A percentile compares a stretch with the other conserved stretches of the same genome.
phyloP scores from a whole-genome alignment of 176 grass and related monocot species.

The Thinopyrum elongatum region DNA sequence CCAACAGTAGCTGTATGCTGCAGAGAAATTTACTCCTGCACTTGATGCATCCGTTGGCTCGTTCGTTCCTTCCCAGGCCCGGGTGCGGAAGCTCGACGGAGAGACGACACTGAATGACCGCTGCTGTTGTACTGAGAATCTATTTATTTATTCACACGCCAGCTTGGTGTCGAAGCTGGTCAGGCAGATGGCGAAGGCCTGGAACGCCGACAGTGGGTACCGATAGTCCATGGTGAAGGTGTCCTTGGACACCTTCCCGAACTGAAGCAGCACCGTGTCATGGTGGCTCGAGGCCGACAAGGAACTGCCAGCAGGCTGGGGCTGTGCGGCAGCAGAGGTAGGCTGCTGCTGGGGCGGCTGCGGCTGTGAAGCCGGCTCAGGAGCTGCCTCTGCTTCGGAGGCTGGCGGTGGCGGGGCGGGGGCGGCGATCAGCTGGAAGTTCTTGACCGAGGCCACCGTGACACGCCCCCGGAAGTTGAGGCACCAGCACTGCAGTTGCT shows the following conservation, averaged over 20 bases:
- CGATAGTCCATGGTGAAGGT: constrained; percentile 87
- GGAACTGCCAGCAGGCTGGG: constrained; percentile 1
- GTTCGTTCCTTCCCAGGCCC: not conserved
- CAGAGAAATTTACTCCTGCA: not conserved
- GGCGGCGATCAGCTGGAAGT: constrained; percentile 75
- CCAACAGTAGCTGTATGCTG: not conserved
- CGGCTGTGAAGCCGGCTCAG: not conserved
- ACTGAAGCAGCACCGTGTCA: constrained; percentile 71
- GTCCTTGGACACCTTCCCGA: constrained; percentile 80
- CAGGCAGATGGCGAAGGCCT: constrained; percentile 86
- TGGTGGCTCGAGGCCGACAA: constrained; percentile 20
- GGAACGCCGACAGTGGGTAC: constrained; percentile 83
- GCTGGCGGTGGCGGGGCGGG: constrained; percentile 2
- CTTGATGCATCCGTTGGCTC: not conserved
- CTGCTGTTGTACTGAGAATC: not conserved
- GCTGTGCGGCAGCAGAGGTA: not conserved
- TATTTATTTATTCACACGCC: constrained; percentile 78
- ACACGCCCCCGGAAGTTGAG: constrained; percentile 85
- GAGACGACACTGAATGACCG: not conserved
- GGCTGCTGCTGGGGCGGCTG: constrained; percentile 1
- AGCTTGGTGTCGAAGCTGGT: constrained; percentile 92
- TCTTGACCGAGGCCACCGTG: constrained; percentile 83
- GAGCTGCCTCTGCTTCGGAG: not conserved
- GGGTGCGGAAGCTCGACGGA: not conserved
- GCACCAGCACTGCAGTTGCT: constrained; percentile 94